Evolutionary conservation across 768 basidiomycete genomes (phyloP).

Genomic region (Grammothele lineata): DNA sequence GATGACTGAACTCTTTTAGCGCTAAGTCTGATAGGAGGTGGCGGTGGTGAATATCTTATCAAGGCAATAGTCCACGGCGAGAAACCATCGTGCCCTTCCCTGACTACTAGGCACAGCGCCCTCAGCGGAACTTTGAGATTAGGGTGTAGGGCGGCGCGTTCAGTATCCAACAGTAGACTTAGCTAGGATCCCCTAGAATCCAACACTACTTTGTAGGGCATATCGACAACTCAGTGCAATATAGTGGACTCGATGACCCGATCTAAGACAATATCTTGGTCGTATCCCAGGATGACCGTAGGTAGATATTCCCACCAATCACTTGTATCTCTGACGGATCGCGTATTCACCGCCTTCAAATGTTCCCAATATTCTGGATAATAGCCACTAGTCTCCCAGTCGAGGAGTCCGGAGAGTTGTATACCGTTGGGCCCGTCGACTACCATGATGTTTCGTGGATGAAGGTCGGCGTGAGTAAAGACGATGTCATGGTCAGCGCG

Average conservation of each 20-base stretch:
- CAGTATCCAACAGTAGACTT: too few species aligned
- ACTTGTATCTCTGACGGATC: constrained; percentile 9
- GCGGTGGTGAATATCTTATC: too few species aligned
- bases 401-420: constrained; percentile 13
- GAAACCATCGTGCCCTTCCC: too few species aligned
- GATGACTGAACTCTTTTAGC: too few species aligned
- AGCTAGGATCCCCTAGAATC: too few species aligned
- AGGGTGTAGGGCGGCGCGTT: too few species aligned
- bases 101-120: too few species aligned
- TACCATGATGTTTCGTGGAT: constrained; percentile 18
- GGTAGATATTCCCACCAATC: constrained; percentile 23
- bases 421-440: constrained; percentile 8
- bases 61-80: too few species aligned
- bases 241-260: constrained; percentile 2
- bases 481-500: constrained; percentile 13
- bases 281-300: constrained; percentile 8
- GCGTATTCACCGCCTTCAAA: constrained; percentile 17
- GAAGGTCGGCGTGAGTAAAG: constrained; percentile 17
- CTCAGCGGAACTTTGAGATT: too few species aligned
- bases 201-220: too few species aligned
- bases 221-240: too few species aligned
- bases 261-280: constrained; percentile 3
- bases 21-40: too few species aligned
- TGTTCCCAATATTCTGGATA: constrained; percentile 22
- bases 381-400: constrained; percentile 19